Evolutionary conservation across 768 basidiomycete species (phyloP), one percentile per base, ranked within the genome.

Genomic region (Boletus rufocinnamomeus): DNA sequence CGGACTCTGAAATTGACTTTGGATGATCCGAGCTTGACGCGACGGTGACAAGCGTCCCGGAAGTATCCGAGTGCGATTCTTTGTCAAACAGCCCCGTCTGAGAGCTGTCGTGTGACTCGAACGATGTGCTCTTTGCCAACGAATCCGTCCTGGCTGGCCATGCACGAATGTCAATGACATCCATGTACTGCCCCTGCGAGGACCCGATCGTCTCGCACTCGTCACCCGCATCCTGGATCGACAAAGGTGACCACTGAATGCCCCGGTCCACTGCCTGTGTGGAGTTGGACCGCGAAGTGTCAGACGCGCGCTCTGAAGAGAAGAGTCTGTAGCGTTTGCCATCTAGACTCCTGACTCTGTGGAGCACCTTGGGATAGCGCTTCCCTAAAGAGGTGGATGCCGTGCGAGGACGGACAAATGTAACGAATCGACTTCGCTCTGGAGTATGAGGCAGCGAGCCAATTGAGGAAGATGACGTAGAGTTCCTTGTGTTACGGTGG

Each of bases 91-190:
- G 13, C 17, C 19, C 50, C 34, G 59, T 46, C 34, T 46, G 51
- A 2, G 17, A n/a, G 11, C 11, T 52, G 38, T 40, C 19, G 38
- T 40, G 51, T 27, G 25, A 54, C 28, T 34, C 3, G 2, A 25
- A 35, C 6, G 7, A 25, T 2, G 21, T 7, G 38, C 41, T 40
- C 56, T n/a, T 37, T 44, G 17, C 28, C 4, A 23, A 16, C 40
- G 60, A 60, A 40, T 4, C 45, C 13, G 27, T 43, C 30, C 14
- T 27, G 30, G 27, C 30, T 6, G 64, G 53, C 21, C 34, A 56
- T 16, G 66, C 60, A 9, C 56, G 46, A 25, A 73, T 63, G 35
- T 70, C 72, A 6, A 73, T 54, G 7, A 71, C 67, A 7, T 70
- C 62, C 25, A 48, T 28, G 30, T 54, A 61, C n/a, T 61, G 47